Percentiles rank a stretch among this genome's conserved stretches.
phyloP scores from a whole-genome alignment of 306 rosid species.

The Astragalus glycyphyllos region DNA sequence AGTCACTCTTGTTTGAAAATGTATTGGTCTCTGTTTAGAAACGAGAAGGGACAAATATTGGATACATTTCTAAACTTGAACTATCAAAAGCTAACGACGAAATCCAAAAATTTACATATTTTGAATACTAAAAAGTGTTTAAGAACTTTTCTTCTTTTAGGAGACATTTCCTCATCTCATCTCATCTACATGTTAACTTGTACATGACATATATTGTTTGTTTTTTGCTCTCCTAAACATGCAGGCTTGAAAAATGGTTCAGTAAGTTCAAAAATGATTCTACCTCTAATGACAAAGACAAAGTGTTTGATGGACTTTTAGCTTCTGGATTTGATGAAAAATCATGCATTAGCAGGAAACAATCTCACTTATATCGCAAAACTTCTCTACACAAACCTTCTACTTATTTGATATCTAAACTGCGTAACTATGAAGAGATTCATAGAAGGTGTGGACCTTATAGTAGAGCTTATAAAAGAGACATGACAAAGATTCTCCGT shows the following conservation, averaged over 20 bases:
- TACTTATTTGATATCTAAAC: slow-evolving; percentile 57
- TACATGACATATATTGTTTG: background rate
- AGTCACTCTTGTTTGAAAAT: too few relatives aligned
- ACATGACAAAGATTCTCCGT: slow-evolving; percentile 39
- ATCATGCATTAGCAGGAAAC: slow-evolving; percentile 59
- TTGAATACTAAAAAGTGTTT: too few relatives aligned
- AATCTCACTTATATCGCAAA: slow-evolving; percentile 55
- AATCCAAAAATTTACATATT: too few relatives aligned
- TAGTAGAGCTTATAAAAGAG: slow-evolving; percentile 47
- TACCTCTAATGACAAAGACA: slow-evolving; percentile 38
- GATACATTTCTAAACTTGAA: too few relatives aligned
- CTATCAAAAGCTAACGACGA: too few relatives aligned
- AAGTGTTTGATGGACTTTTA: slow-evolving; percentile 56
- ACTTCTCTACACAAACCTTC: slow-evolving; percentile 54
- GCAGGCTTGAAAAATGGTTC: slow-evolving; percentile 12
- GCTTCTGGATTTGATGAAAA: slow-evolving; percentile 54
- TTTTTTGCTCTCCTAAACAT: background rate
- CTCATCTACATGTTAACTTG: background rate
- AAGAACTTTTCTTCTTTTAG: too few relatives aligned
- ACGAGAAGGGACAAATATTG: too few relatives aligned
- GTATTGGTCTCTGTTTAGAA: too few relatives aligned
- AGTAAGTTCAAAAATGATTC: slow-evolving; percentile 2
- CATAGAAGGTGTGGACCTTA: slow-evolving; percentile 63
- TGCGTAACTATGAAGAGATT: slow-evolving; percentile 60
- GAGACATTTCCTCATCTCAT: too few relatives aligned